These are phyloP conservation scores for Fusarium decemcellulare DNA, from an alignment of 2,329 filamentous ascomycete species.

Conservation along the genomic window DNA sequence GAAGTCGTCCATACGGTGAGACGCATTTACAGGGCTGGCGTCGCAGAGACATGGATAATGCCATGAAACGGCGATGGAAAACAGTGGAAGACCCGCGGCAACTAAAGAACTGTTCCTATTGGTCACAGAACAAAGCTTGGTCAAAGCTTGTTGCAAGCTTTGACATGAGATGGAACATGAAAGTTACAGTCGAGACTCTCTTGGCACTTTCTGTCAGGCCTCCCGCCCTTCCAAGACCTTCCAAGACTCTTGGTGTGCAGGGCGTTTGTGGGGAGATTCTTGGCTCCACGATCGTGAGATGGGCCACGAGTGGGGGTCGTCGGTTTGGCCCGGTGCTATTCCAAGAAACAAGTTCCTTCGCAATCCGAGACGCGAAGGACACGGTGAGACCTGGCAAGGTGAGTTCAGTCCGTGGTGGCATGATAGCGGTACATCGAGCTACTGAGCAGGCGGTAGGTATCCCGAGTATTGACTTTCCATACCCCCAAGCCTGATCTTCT, in stretches of 20 bases:
- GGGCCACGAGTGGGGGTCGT: slow-evolving; percentile 17
- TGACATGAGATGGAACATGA: slow-evolving; percentile 13
- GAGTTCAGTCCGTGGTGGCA: neutral
- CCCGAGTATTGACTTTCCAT: slow-evolving; percentile 8
- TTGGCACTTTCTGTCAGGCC: slow-evolving; percentile 19
- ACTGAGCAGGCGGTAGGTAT: slow-evolving; percentile 2
- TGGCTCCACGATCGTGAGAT: slow-evolving; percentile 26
- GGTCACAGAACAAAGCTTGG: slow-evolving; percentile 20
- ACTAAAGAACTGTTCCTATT: slow-evolving; percentile 17
- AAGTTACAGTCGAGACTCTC: slow-evolving; percentile 8
- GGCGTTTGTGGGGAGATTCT: slow-evolving; percentile 28
- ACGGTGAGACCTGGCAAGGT: neutral
- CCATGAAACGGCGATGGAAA: slow-evolving; percentile 25
- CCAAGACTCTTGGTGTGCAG: slow-evolving; percentile 25
- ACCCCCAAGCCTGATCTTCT: neutral
- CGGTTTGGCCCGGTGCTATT: slow-evolving; percentile 7
- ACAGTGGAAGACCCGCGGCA: slow-evolving; percentile 19
- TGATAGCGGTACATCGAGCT: neutral
- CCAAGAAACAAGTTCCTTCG: slow-evolving; percentile 8
- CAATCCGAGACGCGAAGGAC: neutral
- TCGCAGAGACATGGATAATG: slow-evolving; percentile 25
- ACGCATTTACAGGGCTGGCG: slow-evolving; percentile 12
- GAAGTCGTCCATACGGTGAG: slow-evolving; percentile 17
- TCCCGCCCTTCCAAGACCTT: slow-evolving; percentile 18
- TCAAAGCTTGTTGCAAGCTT: slow-evolving; percentile 25